Evolutionary conservation across 768 basidiomycete genomes (phyloP).

Genomic region (Lactarius vividus): DNA sequence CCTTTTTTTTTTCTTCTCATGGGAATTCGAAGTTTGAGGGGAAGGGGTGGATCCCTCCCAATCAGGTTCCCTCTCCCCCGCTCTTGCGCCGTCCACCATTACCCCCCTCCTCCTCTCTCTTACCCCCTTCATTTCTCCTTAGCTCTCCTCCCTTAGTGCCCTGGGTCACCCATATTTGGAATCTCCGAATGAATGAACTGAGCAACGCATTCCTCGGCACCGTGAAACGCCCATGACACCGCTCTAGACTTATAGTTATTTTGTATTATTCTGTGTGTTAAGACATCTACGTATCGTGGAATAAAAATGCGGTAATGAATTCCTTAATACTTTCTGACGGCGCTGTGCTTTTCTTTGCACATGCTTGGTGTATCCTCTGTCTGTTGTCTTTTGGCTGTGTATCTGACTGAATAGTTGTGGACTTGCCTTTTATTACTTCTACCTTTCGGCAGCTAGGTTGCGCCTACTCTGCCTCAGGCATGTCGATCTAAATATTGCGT

Average conservation of each 20-base stretch:
- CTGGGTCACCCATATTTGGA: background rate
- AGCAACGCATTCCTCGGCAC: background rate
- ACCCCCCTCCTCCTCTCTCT: constrained; percentile 6
- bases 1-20: constrained; percentile 30
- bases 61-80: constrained; percentile 16
- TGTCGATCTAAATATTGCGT: background rate
- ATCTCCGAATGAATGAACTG: background rate
- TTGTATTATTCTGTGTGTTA: background rate
- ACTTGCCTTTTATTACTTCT: background rate
- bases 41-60: constrained; percentile 21
- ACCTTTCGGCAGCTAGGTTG: background rate
- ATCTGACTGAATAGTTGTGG: background rate
- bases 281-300: background rate
- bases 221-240: background rate
- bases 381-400: background rate
- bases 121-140: constrained; percentile 3
- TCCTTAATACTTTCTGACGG: no score
- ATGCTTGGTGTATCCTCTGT: no score
- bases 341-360: no score
- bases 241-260: background rate
- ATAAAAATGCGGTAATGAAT: background rate
- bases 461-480: background rate
- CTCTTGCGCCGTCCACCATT: constrained; percentile 11
- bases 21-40: constrained; percentile 28
- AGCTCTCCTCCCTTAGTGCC: constrained; percentile 2